Conservation (phyloP, 2,329 filamentous ascomycete species). For the Penicillium oxalicum region DNA sequence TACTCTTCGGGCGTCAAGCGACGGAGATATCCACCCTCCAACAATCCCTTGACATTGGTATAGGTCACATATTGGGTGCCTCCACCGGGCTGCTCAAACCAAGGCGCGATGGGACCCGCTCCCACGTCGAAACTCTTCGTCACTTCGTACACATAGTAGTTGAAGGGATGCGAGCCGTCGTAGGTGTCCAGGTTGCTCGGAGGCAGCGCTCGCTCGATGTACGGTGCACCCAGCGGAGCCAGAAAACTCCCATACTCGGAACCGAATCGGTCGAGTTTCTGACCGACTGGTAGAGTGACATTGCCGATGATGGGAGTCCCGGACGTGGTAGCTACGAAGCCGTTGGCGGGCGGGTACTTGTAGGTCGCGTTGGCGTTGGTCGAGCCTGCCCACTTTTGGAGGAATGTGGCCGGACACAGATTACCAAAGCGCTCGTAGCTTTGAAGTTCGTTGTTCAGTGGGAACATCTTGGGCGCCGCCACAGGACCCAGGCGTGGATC, state of each 20-base stretch:
- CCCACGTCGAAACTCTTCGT: slow-evolving; percentile 35
- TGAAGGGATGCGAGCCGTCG: slow-evolving; percentile 39
- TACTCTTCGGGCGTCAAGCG: slow-evolving; percentile 17
- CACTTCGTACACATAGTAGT: slow-evolving; percentile 48
- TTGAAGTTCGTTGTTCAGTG: slow-evolving; percentile 25
- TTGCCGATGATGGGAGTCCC: slow-evolving; percentile 39
- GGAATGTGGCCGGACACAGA: slow-evolving; percentile 39
- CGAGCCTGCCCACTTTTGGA: slow-evolving; percentile 16
- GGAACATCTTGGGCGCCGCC: slow-evolving; percentile 28
- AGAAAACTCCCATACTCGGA: slow-evolving; percentile 42
- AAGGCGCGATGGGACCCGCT: slow-evolving; percentile 44
- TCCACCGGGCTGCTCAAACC: slow-evolving; percentile 48
- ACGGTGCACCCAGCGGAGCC: slow-evolving; percentile 43
- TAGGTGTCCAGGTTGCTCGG: slow-evolving; percentile 42
- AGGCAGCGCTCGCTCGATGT: slow-evolving; percentile 44
- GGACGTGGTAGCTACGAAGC: slow-evolving; percentile 37
- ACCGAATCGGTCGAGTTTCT: slow-evolving; percentile 47
- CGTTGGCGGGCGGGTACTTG: slow-evolving; percentile 39
- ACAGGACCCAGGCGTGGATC: slow-evolving; percentile 36
- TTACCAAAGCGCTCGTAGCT: slow-evolving; percentile 39
- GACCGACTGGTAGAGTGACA: slow-evolving; percentile 37
- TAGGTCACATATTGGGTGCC: slow-evolving; percentile 35
- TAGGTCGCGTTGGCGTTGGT: slow-evolving; percentile 2
- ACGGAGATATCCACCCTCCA: slow-evolving; percentile 30
- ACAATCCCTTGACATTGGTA: slow-evolving; percentile 26